Evolutionary conservation across 805 yeast genomes (phyloP).

Genomic region (Pichia cephalocereana): DNA sequence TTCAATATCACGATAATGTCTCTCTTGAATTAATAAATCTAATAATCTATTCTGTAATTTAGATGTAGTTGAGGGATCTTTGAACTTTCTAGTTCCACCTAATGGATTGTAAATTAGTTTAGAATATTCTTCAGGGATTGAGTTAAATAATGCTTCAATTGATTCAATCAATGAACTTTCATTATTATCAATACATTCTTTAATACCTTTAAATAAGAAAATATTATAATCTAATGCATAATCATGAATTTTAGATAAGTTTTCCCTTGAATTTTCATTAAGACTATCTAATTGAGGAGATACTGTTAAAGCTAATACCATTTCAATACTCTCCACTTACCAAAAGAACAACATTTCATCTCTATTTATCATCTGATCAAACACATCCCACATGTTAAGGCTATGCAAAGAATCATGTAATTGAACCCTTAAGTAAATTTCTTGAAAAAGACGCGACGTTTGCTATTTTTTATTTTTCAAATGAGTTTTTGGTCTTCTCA

Average conservation of each 20-base stretch:
- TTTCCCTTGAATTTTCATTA: constrained; percentile 7
- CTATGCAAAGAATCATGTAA: too few relatives aligned
- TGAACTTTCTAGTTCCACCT: constrained; percentile 2
- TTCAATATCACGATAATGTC: constrained; percentile 28
- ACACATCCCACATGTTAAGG: too few relatives aligned
- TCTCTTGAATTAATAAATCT: constrained; percentile 25
- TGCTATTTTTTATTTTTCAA: too few relatives aligned
- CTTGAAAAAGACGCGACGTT: too few relatives aligned
- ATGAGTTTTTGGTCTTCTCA: too few relatives aligned
- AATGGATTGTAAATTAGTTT: constrained; percentile 18
- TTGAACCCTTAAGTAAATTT: too few relatives aligned
- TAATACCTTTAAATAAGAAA: constrained; percentile 26
- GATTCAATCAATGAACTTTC: constrained; percentile 16
- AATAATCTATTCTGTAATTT: constrained; percentile 27
- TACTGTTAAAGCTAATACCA: background rate
- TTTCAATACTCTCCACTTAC: background rate
- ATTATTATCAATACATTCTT: constrained; percentile 13
- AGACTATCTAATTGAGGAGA: constrained; percentile 7
- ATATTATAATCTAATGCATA: constrained; percentile 32
- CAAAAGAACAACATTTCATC: too few relatives aligned
- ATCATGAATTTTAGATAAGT: constrained; percentile 23
- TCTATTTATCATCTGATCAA: too few relatives aligned
- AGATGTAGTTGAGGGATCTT: constrained; percentile 24
- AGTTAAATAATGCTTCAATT: constrained; percentile 14
- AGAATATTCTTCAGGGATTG: constrained; percentile 19